phyloP scores from a whole-genome alignment of 2,329 filamentous ascomycete genomes.

The Myrmaecium sp. region DNA sequence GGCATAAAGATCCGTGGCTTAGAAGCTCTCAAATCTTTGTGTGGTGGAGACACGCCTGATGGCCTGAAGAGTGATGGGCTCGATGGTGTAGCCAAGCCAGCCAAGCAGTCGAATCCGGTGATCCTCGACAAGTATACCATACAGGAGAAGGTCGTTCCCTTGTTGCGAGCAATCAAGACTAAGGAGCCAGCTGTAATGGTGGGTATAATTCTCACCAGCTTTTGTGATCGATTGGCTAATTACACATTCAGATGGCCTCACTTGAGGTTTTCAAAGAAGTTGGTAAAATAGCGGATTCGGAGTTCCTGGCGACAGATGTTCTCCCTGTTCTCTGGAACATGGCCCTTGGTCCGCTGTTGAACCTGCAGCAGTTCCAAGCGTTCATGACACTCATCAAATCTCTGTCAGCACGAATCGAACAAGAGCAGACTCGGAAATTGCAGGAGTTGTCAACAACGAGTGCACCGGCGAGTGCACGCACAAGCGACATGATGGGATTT shows the following conservation, averaged over 20 bases:
- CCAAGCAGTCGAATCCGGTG: conserved; percentile 49
- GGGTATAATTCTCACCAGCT: conserved; percentile 8
- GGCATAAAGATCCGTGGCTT: conserved; percentile 87
- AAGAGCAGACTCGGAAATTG: conserved; percentile 75
- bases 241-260: conserved; percentile 48
- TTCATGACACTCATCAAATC: conserved; percentile 83
- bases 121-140: conserved; percentile 96
- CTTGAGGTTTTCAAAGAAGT: conserved; percentile 73
- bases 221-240: conserved; percentile 1
- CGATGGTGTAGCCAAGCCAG: conserved; percentile 47
- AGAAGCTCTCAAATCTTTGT: conserved; percentile 78
- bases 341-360: conserved; percentile 74
- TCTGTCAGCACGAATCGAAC: conserved; percentile 64
- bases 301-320: conserved; percentile 84
- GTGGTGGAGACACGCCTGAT: conserved; percentile 49
- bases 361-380: conserved; percentile 66
- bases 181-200: conserved; percentile 93
- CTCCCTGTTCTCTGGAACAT: conserved; percentile 84
- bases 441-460: conserved; percentile 55
- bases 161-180: conserved; percentile 86
- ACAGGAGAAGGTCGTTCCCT: conserved; percentile 87
- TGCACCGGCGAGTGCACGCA: conserved; percentile 30
- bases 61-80: conserved; percentile 48
- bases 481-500: conserved; percentile 55
- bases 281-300: conserved; percentile 63